Base-by-base conservation (phyloP, 2,329 filamentous ascomycete species). In the Sporothrix brunneoviolacea region DNA sequence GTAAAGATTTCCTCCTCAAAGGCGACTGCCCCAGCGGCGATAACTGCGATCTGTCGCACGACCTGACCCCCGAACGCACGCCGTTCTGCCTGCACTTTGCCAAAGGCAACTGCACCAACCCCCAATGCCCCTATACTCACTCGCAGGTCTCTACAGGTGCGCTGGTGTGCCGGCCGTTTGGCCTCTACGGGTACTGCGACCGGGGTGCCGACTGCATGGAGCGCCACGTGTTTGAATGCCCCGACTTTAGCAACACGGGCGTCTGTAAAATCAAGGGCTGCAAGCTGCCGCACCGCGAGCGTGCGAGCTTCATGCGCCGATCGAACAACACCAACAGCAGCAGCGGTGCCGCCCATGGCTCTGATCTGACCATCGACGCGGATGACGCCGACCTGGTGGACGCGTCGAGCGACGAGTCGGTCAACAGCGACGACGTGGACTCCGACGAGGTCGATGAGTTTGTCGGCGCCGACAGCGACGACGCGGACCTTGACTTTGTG, bases 221-320 rank as follows among this genome's bases (percentile, higher is more conserved):
- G 57, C 85, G 90, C 54, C 93, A 98, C 71, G 85, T 91, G 52
- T 85, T 86, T 69, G 91, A 97, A 68, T 97, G 93, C 68, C 91
- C 93, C 55, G 87, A 95, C 66, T 96, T 94, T 73, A 88, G 88
- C 77, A 95, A 95, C 70, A 88, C 80, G 54, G 91, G 91, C 61
- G 74, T 76, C 55, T 98, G 93, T 79, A 83, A 82, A 65, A 82
- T 79, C 65, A 82, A 84, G 68, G 83, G 84, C 58, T 97, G 91
- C 74, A 86, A 85, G 65, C 78, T 95, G 49, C 86, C 83, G 53
- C 93, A 98, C 70, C 82, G 91, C 65, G 88, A 93, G 70, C 83
- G 88, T 69, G 90, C 90, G 64, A 90, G 87, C 73, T 74, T 84
- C 64, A 76, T 84, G 61, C 86, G 88, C 62, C 83, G 84, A 65